Base-by-base conservation (phyloP, 345 rosid species). In the Hevea brasiliensis region DNA sequence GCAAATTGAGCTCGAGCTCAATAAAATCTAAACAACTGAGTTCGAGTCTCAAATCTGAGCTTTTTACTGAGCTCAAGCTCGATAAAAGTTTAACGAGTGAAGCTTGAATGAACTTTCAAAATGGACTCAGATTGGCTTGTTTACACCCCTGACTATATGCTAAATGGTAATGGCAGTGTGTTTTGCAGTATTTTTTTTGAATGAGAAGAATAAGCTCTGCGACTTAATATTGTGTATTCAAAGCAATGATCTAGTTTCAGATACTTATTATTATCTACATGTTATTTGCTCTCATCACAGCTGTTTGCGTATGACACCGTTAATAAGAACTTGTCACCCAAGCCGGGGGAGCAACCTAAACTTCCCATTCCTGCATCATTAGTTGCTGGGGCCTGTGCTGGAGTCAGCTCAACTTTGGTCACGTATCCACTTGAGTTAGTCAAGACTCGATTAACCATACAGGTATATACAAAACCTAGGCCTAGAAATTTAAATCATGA, bases 331-430 rank as follows among this genome's bases (percentile, higher is more conserved):
- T 27, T 94, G 77, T 86, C 98, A 26, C 72, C 97, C 27, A 79
- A 82, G 72, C 81, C 84, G 9, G 98, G 97, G 37, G 97, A 92
- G 77, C 84, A 83, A 45, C 78, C 90, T 0, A 89, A 88, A 80
- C 76, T 92, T 12, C 90, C 89, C 4, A 71, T 94, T 50, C 90
- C 98, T 9, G 90, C 98, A 32, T 94, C 98, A 0, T 78, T 92
- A 67, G 73, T 94, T n/a, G 98, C 98, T 0, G 98, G 98, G 59
- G 98, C 98, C 7, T 92, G 97, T 88, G 98, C 98, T 74, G 98
- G 98, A 74, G 97, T 94, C 73, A 90, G 92, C 84, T 93, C 95
- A 21, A 92, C 98, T 10, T 77, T 94, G 74, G 90, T 87, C 84
- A 94, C 94, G 0, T 94, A 94, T 77, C 98, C 98, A 32, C 97